These are phyloP conservation scores for Dioscorea alata DNA, from an alignment of 106 monocot genomes.

Conservation along the genomic window DNA sequence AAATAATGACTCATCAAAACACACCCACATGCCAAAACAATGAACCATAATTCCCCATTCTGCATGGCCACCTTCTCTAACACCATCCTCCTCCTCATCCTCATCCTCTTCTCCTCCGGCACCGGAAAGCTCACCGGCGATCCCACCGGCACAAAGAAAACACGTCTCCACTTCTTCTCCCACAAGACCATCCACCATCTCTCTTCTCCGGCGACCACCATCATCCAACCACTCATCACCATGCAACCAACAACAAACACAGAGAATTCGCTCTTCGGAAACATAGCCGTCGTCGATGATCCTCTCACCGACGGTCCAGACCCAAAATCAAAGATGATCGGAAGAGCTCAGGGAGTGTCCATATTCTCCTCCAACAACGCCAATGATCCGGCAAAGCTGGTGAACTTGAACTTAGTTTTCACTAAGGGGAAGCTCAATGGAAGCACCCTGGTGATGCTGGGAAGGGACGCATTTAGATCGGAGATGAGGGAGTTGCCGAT, in stretches of 20 bases:
- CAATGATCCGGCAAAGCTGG: not conserved
- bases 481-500: constrained; percentile 2
- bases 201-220: not conserved
- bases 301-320: not conserved
- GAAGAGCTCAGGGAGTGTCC: not conserved
- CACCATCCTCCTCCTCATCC: too few species aligned
- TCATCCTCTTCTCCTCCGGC: too few species aligned
- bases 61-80: too few species aligned
- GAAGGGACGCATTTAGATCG: not conserved
- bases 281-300: not conserved
- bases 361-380: not conserved
- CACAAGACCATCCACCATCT: too few species aligned
- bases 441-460: not conserved
- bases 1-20: too few species aligned
- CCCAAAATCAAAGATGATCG: not conserved
- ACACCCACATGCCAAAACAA: too few species aligned
- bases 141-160: too few species aligned
- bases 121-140: too few species aligned
- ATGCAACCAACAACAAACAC: not conserved
- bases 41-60: too few species aligned
- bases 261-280: not conserved
- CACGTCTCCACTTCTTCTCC: too few species aligned
- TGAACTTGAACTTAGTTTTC: not conserved
- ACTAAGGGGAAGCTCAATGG: not conserved
- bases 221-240: not conserved